Evolutionary conservation across 257 asterid species (phyloP), one percentile per base, ranked within the genome.

Genomic region (Solanum virginianum): DNA sequence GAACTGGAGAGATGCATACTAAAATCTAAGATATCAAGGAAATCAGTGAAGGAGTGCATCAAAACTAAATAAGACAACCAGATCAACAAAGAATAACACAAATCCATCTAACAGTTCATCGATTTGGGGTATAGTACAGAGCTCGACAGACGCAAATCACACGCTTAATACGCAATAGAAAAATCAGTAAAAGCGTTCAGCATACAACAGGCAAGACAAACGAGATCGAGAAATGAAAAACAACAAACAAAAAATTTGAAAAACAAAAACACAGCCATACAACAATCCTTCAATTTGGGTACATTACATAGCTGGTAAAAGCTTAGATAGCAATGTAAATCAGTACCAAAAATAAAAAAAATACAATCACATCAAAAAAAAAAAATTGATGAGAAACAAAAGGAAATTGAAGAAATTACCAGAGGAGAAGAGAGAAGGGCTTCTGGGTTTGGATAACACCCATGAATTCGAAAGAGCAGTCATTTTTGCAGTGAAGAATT

Each of bases 391-490:
- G 32, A 70, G 1, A 49, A 75, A 49, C 4, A 8, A 49, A 22
- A 5, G 62, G 11, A n/a, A 13, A 75, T 18, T 26, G 60, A 2
- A 22, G 17, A 36, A 65, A 74, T 45, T 87, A 91, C 95, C 94
- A 7, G 90, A 80, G 41, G 93, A 84, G 62, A 85, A 86, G 84
- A 80, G 71, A 49, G 88, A 60, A 26, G 88, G 89, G 77, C 65
- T 83, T 74, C 84, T 87, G 12, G 94, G 82, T 36, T 87, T 88
- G 20, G 92, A 80, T 36, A 91, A 86, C 53, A 86, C 83, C n/a
- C 80, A 39, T 56, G 93, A 88, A 87, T 68, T 91, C 22, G 93
- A 90, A 41, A 93, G 75, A 88, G 93, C 89, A 36, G 93, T 20
- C 97, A 89, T 71, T 47, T 66, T 51, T 45, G 81, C 57, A 41